Conservation (phyloP, 805 yeast species). For the Cyberlindnera lachancei region DNA sequence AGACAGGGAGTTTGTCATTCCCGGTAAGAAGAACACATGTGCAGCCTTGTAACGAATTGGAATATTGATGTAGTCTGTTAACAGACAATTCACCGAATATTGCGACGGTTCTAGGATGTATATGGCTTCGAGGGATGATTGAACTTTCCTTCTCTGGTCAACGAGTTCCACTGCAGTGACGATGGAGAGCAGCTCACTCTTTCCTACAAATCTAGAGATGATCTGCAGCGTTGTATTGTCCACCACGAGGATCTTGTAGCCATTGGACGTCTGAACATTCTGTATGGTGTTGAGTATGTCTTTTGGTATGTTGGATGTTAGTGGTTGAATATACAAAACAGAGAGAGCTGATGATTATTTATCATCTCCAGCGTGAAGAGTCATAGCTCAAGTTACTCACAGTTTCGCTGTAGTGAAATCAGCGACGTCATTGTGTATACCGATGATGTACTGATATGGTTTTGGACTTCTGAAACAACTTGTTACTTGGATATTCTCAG, state of each 20-base stretch:
- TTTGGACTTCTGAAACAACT: no score
- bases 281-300: slow-evolving; percentile 30
- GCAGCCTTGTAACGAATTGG: slow-evolving; percentile 73
- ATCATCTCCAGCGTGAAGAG: no score
- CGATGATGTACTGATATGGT: no score
- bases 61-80: slow-evolving; percentile 59
- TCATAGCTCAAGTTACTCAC: no score
- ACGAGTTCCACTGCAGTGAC: slow-evolving; percentile 61
- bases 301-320: slow-evolving; percentile 5
- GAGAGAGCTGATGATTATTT: no score
- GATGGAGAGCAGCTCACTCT: slow-evolving; percentile 40
- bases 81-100: slow-evolving; percentile 67
- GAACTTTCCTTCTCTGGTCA: slow-evolving; percentile 53
- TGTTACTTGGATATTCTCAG: no score
- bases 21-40: slow-evolving; percentile 67
- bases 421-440: slow-evolving; percentile 35
- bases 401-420: slow-evolving; percentile 30
- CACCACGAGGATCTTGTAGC: slow-evolving; percentile 44
- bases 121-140: slow-evolving; percentile 65
- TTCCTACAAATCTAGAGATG: slow-evolving; percentile 39
- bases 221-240: slow-evolving; percentile 48
- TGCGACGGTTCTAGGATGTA: slow-evolving; percentile 67
- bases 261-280: slow-evolving; percentile 35
- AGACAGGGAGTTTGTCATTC: slow-evolving; percentile 30
- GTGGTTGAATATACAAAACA: no score